phyloP scores from a whole-genome alignment of 345 rosid species.

The Aquilaria malaccensis region DNA sequence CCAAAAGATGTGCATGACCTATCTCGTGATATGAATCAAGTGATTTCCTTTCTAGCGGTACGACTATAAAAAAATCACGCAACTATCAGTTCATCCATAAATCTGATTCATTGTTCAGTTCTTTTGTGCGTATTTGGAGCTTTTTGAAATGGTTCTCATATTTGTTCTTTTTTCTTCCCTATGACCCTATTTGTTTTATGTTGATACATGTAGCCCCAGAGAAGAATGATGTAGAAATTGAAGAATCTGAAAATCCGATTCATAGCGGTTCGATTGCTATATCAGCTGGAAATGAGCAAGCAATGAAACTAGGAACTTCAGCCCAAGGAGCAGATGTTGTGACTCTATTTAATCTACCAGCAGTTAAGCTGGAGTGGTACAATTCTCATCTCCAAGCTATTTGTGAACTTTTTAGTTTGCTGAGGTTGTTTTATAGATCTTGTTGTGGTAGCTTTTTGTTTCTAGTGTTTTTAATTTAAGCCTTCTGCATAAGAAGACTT shows the following conservation, averaged over 20 bases:
- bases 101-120: conserved; percentile 14
- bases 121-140: conserved; percentile 4
- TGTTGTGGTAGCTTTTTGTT: neutral
- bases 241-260: conserved; percentile 15
- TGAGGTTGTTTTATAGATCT: neutral
- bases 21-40: conserved; percentile 5
- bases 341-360: conserved; percentile 20
- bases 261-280: neutral
- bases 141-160: too few relatives aligned
- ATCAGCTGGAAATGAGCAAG: conserved; percentile 8
- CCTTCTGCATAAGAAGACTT: too few relatives aligned
- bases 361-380: conserved; percentile 34
- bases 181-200: neutral
- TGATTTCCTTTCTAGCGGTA: conserved; percentile 5
- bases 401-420: neutral
- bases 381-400: neutral
- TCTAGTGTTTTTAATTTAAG: neutral
- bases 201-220: conserved; percentile 23
- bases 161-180: neutral
- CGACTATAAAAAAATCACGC: neutral
- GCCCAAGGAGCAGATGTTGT: conserved; percentile 9
- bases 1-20: conserved; percentile 15
- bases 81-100: neutral
- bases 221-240: conserved; percentile 21
- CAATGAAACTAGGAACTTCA: conserved; percentile 13